Evolutionary conservation across 805 yeast genomes (phyloP), one percentile per base, ranked within the genome.

Genomic region (Blastobotrys chiropterorum): DNA sequence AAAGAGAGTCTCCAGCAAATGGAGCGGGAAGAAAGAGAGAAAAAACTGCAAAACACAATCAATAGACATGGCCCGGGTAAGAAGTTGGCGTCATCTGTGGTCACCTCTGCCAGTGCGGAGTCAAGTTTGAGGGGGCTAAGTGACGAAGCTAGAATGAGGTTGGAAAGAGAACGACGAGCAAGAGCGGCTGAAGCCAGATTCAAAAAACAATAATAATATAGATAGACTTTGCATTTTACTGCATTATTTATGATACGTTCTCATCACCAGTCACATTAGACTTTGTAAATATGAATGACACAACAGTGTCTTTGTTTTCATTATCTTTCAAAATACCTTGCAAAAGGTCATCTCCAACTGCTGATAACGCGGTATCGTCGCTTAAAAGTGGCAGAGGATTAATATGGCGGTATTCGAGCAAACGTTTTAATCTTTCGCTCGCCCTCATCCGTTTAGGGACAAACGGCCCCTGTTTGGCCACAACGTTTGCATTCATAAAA

Each of bases 161-260:
- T 94, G 17, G 90, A 90, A 86, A 79, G 99, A 54, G 99, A 94
- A 62, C 90, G 90, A 62, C 75, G 98, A 50, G 97, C 97, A 0
- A 77, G 98, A 51, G 99, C 99, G 0, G 97, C 96, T 0, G 98
- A 94, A 66, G 96, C 92, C 0, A 75, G 99, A 59, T 60, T 87
- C 61, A 75, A 71, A 50, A 68, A 61, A 52, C 44, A 47, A 40
- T 38, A 31, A 26, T 19, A 8, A 4, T 38, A 3, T 16, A 16
- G 40, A 38, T 38, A 38, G 40, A 3, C 3, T 11, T 38, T 38
- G 40, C 3, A 15, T 40, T 40, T 15, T 43, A 43, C 20, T 43
- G 15, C 30, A 20, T 19, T 42, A 42, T 42, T 16, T 17, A 42
- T 19, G 13, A 16, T 16, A 14, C 11, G 8, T 14, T 16, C 3